Base-by-base conservation (phyloP, 208 protist species). In the Trypanosoma boissoni region DNA sequence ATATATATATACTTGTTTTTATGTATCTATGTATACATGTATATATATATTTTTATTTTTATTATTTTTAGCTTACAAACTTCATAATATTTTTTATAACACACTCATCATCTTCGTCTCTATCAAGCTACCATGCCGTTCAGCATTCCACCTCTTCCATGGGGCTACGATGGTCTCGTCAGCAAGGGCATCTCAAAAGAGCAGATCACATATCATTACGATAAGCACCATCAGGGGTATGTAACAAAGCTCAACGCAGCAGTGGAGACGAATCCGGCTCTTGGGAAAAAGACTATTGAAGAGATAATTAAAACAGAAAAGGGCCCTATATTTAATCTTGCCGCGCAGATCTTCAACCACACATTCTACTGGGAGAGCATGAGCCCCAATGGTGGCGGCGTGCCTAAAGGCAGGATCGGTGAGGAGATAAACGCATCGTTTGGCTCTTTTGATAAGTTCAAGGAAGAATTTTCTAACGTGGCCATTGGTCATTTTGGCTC, bases 291-390 rank as follows among this genome's bases (percentile, higher is more conserved):
- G 75, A 76, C 64, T 23, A 31, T 98, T 37, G 72, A 88, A 61
- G 82, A 96, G 68, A 70, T 96, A 26, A 89, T 97, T 64, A 80
- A 74, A 64, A 83, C 78, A 9, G 56, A 63, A 49, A 92, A 89
- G 65, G 91, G 87, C 46, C 75, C 78, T 42, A 65, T 83, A 26
- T 97, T 95, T 83, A 98, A 98, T 76, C 75, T 76, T 20, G 89
- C 95, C 14, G 92, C 90, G 26, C 95, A 98, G 81, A 74, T 95
- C 61, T 98, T 78, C 68, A 98, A 97, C 72, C 95, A 97, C 76
- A 86, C 64, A 10, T 97, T 97, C 74, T 97, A 92, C 84, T 98
- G 95, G 93, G 65, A 90, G 31, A 92, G 67, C 50, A 58, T 96
- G 46, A 76, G 49, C 43, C 80, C 91, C 44, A 81, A 75, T 36